Conservation (phyloP, 1,284 basidiomycete species). For the Omphalotus olearius region DNA sequence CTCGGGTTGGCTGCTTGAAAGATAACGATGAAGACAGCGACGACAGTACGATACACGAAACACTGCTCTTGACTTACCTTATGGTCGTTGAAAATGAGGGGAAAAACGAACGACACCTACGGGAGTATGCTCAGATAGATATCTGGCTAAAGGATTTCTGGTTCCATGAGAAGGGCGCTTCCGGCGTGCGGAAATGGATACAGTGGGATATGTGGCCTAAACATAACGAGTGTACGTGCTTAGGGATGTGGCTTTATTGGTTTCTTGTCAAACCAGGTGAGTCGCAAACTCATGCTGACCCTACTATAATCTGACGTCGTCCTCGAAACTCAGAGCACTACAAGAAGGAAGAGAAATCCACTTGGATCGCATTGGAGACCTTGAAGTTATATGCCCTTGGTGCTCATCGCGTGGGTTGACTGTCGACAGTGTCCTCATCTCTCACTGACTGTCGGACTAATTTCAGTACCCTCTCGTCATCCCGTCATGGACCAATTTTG, state of each 20-base stretch:
- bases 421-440: slow-evolving; percentile 4
- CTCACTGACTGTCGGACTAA: background rate
- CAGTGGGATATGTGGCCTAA: slow-evolving; percentile 48
- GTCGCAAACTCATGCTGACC: slow-evolving; percentile 21
- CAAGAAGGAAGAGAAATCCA: slow-evolving; percentile 32
- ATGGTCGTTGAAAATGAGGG: slow-evolving; percentile 82
- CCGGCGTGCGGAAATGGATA: slow-evolving; percentile 32
- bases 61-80: slow-evolving; percentile 68
- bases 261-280: slow-evolving; percentile 57
- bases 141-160: slow-evolving; percentile 49
- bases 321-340: slow-evolving; percentile 41
- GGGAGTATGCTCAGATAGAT: slow-evolving; percentile 46
- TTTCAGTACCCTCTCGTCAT: slow-evolving; percentile 54
- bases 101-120: slow-evolving; percentile 66
- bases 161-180: slow-evolving; percentile 48
- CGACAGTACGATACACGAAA: slow-evolving; percentile 27
- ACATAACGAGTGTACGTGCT: slow-evolving; percentile 44
- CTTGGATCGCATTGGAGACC: slow-evolving; percentile 42
- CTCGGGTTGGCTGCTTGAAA: slow-evolving; percentile 30
- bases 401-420: slow-evolving; percentile 54
- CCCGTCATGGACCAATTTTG: slow-evolving; percentile 56
- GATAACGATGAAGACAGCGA: slow-evolving; percentile 22
- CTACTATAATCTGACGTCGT: slow-evolving; percentile 1
- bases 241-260: slow-evolving; percentile 77
- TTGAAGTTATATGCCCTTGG: slow-evolving; percentile 61